These are phyloP conservation scores for Scleromitrula shiraiana DNA, from an alignment of 2,329 filamentous ascomycete species.

Conservation along the genomic window DNA sequence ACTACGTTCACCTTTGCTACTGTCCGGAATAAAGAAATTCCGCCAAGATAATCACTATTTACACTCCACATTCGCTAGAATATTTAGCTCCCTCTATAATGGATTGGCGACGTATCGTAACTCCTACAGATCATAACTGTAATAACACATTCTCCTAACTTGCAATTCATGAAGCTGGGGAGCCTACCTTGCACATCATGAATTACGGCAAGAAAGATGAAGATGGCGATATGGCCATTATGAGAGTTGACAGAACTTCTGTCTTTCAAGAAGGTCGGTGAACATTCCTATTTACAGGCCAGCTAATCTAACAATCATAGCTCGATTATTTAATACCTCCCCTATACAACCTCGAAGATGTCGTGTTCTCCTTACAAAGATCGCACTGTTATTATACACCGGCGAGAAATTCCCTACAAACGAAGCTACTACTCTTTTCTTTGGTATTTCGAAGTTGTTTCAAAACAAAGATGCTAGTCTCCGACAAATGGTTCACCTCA, in stretches of 20 bases:
- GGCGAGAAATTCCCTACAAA: conserved; percentile 95
- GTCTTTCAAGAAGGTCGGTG: conserved; percentile 93
- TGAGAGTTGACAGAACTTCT: conserved; percentile 95
- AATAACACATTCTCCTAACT: conserved; percentile 15
- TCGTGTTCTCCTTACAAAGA: conserved; percentile 94
- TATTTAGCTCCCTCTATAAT: conserved; percentile 11
- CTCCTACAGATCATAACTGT: conserved; percentile 7
- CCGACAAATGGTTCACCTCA: conserved; percentile 96
- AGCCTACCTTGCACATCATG: conserved; percentile 49
- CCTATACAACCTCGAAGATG: conserved; percentile 96
- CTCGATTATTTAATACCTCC: conserved; percentile 94
- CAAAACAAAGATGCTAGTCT: conserved; percentile 98
- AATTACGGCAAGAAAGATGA: conserved; percentile 99
- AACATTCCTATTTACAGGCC: conserved; percentile 24
- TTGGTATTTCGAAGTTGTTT: conserved; percentile 97
- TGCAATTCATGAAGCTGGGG: conserved; percentile 31
- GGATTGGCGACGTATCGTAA: conserved; percentile 27
- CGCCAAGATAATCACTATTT: no score
- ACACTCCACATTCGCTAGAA: no score
- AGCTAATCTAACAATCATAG: conserved; percentile 45
- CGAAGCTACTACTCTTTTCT: conserved; percentile 97
- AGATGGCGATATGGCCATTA: conserved; percentile 85
- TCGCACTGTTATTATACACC: conserved; percentile 90
- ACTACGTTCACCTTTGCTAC: no score
- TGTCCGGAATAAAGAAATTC: no score